These are phyloP conservation scores for Alternaria viburni DNA, from an alignment of 2,329 filamentous ascomycete genomes.

Conservation along the genomic window DNA sequence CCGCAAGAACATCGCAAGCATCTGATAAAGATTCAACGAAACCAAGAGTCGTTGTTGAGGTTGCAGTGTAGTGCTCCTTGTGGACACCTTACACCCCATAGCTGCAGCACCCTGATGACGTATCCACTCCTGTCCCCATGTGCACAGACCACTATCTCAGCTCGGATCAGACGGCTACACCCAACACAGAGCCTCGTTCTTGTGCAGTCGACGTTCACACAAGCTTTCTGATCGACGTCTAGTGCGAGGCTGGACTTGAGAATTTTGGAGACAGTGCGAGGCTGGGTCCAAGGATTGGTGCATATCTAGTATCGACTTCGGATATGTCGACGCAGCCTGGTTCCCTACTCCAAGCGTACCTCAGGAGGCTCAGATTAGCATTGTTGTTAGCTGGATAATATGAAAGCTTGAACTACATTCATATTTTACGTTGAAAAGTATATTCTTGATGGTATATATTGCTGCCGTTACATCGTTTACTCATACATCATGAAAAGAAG, in stretches of 20 bases:
- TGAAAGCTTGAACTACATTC: neutral
- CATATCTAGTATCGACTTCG: neutral
- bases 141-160: slow-evolving; percentile 4
- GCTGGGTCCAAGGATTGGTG: neutral
- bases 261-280: neutral
- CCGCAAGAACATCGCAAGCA: neutral
- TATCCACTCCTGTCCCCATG: neutral
- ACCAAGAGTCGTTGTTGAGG: neutral
- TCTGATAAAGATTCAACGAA: neutral
- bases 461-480: neutral
- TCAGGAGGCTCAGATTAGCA: neutral
- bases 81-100: neutral
- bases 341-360: neutral
- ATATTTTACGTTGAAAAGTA: neutral
- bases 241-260: neutral
- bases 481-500: neutral
- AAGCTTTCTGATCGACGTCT: slow-evolving; percentile 1
- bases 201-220: neutral
- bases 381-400: neutral
- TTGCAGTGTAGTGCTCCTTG: neutral
- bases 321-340: neutral
- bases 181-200: neutral
- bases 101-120: neutral
- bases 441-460: neutral
- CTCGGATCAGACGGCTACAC: neutral